These are phyloP conservation scores for Colletotrichum tofieldiae DNA, from an alignment of 2,329 filamentous ascomycete genomes.

Conservation along the genomic window DNA sequence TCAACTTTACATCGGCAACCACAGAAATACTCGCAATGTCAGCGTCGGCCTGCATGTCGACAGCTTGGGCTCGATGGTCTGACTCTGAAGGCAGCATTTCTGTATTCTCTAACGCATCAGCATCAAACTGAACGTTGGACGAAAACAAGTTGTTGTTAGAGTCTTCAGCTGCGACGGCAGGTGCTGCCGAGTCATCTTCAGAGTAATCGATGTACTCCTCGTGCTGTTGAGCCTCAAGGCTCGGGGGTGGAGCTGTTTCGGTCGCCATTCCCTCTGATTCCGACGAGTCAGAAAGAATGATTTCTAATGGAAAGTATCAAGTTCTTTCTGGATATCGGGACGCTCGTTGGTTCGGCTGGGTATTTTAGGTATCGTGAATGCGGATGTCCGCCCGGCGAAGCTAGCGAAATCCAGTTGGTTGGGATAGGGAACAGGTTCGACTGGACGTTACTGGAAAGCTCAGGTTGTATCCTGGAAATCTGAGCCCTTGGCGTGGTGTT, in stretches of 20 bases:
- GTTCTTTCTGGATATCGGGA: background rate
- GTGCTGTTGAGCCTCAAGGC: slow-evolving; percentile 31
- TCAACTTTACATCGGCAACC: slow-evolving; percentile 2
- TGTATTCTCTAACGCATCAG: background rate
- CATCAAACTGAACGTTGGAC: slow-evolving; percentile 24
- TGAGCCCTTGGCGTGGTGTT: background rate
- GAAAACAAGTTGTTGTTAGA: slow-evolving; percentile 30
- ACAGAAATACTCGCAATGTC: slow-evolving; percentile 1
- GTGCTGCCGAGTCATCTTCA: slow-evolving; percentile 37
- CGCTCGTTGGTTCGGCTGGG: background rate
- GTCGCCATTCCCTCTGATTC: slow-evolving; percentile 24
- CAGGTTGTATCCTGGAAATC: background rate
- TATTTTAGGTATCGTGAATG: background rate
- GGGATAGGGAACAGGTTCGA: background rate
- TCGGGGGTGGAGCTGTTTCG: slow-evolving; percentile 28
- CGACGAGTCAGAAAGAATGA: background rate
- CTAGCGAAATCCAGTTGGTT: slow-evolving; percentile 1
- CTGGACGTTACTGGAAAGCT: background rate
- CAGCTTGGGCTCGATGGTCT: slow-evolving; percentile 45
- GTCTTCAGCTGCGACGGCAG: slow-evolving; percentile 15
- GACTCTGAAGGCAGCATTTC: slow-evolving; percentile 33
- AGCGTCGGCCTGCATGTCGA: slow-evolving; percentile 10
- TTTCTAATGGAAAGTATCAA: background rate
- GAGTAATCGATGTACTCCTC: slow-evolving; percentile 43
- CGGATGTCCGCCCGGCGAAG: slow-evolving; percentile 20